These are phyloP conservation scores for Alnus glutinosa DNA, from an alignment of 306 rosid genomes.

Conservation along the genomic window DNA sequence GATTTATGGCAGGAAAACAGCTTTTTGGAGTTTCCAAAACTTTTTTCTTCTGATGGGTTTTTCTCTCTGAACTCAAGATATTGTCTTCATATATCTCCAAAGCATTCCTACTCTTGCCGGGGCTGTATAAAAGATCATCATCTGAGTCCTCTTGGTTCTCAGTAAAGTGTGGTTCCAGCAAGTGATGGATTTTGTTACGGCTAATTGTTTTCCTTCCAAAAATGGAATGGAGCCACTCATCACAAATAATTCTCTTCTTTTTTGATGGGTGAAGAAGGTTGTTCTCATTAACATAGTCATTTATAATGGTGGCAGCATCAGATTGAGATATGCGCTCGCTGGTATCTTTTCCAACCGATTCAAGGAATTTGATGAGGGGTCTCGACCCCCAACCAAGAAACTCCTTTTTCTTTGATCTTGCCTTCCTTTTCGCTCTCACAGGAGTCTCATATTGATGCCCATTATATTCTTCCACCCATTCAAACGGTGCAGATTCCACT, in stretches of 20 bases:
- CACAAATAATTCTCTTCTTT: conserved; percentile 69
- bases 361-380: conserved; percentile 55
- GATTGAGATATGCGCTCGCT: conserved; percentile 44
- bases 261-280: conserved; percentile 50
- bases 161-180: conserved; percentile 67
- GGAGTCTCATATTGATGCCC: conserved; percentile 29
- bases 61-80: conserved; percentile 24
- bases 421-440: conserved; percentile 43
- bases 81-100: conserved; percentile 20
- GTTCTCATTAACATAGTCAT: conserved; percentile 48
- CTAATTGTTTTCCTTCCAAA: conserved; percentile 68
- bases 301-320: conserved; percentile 53
- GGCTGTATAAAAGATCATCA: conserved; percentile 36
- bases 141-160: conserved; percentile 45
- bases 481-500: neutral
- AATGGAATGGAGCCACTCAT: conserved; percentile 51
- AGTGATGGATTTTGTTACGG: conserved; percentile 51
- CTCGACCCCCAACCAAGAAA: conserved; percentile 79
- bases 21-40: conserved; percentile 45
- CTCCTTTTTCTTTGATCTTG: conserved; percentile 45
- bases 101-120: conserved; percentile 40
- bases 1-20: conserved; percentile 65
- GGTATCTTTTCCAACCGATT: conserved; percentile 62
- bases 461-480: conserved; percentile 44
- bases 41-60: conserved; percentile 31